Conservation (phyloP, 345 rosid species). For the Syzygium oleosum region DNA sequence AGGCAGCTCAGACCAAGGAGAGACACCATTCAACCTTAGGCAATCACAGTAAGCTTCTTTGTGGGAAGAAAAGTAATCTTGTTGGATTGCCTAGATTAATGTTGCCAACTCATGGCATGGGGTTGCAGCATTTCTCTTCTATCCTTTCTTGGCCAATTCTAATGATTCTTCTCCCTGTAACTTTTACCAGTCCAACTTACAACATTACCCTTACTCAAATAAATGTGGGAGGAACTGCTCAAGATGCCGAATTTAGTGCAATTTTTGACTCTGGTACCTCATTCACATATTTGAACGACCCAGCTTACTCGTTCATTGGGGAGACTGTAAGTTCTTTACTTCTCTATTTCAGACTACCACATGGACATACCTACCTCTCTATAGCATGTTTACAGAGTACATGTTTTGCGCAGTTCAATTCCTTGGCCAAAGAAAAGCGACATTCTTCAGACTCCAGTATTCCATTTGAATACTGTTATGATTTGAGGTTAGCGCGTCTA, state of each 20-base stretch:
- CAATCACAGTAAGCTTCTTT: constrained; percentile 45
- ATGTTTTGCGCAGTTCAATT: constrained; percentile 54
- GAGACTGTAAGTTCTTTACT: constrained; percentile 30
- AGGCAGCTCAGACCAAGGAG: constrained; percentile 72
- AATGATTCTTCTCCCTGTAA: background rate
- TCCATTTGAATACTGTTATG: constrained; percentile 85
- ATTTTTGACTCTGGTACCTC: constrained; percentile 95
- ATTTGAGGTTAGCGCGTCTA: constrained; percentile 36
- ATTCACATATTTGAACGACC: constrained; percentile 78
- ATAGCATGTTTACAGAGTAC: background rate
- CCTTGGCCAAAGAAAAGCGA: constrained; percentile 40
- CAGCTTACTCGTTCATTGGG: constrained; percentile 54
- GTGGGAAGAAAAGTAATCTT: background rate
- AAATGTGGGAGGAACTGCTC: constrained; percentile 44
- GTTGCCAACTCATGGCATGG: background rate
- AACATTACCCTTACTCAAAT: constrained; percentile 62
- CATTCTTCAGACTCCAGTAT: constrained; percentile 15
- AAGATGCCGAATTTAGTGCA: constrained; percentile 51
- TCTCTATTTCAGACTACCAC: background rate
- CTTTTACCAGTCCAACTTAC: constrained; percentile 63
- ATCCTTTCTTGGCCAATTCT: background rate
- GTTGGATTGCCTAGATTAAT: background rate
- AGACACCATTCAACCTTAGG: constrained; percentile 72
- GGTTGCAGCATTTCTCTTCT: background rate
- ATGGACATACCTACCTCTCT: background rate